Conservation (phyloP, 2,329 filamentous ascomycete species). For the Fusarium sp. region DNA sequence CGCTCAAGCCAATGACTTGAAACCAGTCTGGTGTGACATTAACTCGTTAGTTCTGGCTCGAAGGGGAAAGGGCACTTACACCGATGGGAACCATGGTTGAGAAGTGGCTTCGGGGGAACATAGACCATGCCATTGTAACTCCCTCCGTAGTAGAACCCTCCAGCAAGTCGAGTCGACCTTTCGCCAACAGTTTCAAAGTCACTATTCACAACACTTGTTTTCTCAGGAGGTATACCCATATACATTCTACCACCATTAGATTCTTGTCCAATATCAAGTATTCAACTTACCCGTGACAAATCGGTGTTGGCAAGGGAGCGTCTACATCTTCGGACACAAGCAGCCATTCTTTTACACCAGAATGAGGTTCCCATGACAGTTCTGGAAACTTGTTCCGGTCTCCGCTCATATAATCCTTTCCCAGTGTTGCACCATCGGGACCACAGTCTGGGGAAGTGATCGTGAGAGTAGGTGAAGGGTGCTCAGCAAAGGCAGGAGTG, state of each 20-base stretch:
- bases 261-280: background rate
- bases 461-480: slow-evolving; percentile 54
- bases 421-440: slow-evolving; percentile 53
- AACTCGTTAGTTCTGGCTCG: background rate
- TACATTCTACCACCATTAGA: slow-evolving; percentile 36
- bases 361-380: slow-evolving; percentile 56
- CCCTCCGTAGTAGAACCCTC: slow-evolving; percentile 62
- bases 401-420: slow-evolving; percentile 55
- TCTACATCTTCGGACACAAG: slow-evolving; percentile 63
- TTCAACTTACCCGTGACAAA: slow-evolving; percentile 59
- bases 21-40: slow-evolving; percentile 58
- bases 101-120: slow-evolving; percentile 60
- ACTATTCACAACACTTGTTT: slow-evolving; percentile 31
- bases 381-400: slow-evolving; percentile 58
- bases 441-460: slow-evolving; percentile 59
- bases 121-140: slow-evolving; percentile 59
- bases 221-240: slow-evolving; percentile 41
- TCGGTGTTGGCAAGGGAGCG: slow-evolving; percentile 59
- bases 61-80: slow-evolving; percentile 52
- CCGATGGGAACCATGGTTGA: slow-evolving; percentile 65
- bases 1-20: slow-evolving; percentile 62
- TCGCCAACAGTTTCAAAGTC: slow-evolving; percentile 56
- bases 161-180: slow-evolving; percentile 52
- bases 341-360: slow-evolving; percentile 60
- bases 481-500: slow-evolving; percentile 52